Base-by-base conservation (phyloP, 306 rosid genomes). In the Medicago lupulina region DNA sequence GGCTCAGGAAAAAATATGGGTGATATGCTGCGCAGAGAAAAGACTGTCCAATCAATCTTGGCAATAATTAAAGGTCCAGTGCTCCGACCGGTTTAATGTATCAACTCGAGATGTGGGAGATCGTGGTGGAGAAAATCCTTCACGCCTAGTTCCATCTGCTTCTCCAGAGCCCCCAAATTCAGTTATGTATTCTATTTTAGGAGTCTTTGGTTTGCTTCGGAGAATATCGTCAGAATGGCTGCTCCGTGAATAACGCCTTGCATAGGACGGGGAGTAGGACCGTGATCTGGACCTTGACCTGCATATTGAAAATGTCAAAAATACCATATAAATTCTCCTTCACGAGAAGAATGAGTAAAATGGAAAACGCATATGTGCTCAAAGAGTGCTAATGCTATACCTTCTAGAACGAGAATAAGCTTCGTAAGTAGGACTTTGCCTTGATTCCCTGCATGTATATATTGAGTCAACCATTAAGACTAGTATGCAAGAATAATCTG, bases 11-110 rank as follows among this genome's bases (percentile, higher is more conserved):
- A 91, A 87, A 89, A 93, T 76, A 89, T 84, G 87, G 80, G 83
- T 73, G 88, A 83, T 67, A 94, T 86, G 89, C 86, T 84, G 95
- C 96, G 90, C 96, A 94, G 93, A 84, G 93, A 83, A 90, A 92
- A 92, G 84, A 89, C 87, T 86, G 91, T 87, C 98, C 89, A 90
- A 90, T 89, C 89, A 86, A 95, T 95, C 98, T 90, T 92, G 89
- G 92, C 93, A 92, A 92, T 82, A 89, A 88, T 88, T 79, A 95
- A 95, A 86, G 99, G 93, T 89, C 90, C 86, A 92, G 98, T 95
- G 98, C 97, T 90, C 98, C 97, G 97, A 95, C 99, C 99, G 98
- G 92, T 84, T 95, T 79, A 92, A 83, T 82, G 70, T 65, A 87
- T 92, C 96, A 80, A 91, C 87, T 74, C 83, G 97, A 67, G 96